These are phyloP conservation scores for Colletotrichum liaoningense DNA, from an alignment of 2,329 filamentous ascomycete genomes.

Conservation along the genomic window DNA sequence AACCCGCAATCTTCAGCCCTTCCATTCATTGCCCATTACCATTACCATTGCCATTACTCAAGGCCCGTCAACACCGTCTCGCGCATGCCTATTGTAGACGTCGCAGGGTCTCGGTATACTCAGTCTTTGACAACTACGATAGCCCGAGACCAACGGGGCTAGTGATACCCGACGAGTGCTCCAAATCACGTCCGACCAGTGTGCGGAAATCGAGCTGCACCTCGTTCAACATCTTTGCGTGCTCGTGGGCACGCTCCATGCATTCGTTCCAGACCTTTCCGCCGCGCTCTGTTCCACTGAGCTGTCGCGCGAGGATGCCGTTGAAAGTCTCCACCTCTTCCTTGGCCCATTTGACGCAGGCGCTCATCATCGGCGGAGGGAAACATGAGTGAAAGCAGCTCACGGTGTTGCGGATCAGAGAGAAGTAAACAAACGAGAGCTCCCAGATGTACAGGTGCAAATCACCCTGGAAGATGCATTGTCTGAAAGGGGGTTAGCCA, in stretches of 20 bases:
- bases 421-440: conserved; percentile 95
- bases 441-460: conserved; percentile 95
- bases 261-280: conserved; percentile 84
- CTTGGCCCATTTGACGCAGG: conserved; percentile 98
- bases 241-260: conserved; percentile 82
- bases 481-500: conserved; percentile 59
- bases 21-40: not conserved
- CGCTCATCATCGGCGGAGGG: conserved; percentile 87
- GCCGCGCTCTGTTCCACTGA: conserved; percentile 86
- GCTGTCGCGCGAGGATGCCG: conserved; percentile 80
- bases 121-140: conserved; percentile 36
- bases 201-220: conserved; percentile 92
- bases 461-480: conserved; percentile 95
- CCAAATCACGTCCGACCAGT: conserved; percentile 74
- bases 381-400: conserved; percentile 90
- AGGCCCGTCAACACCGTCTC: not conserved
- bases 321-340: conserved; percentile 94
- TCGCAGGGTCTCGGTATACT: not conserved
- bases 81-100: not conserved
- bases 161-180: conserved; percentile 41
- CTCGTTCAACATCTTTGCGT: conserved; percentile 82
- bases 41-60: not conserved
- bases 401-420: conserved; percentile 92
- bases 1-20: not conserved
- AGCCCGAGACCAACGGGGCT: conserved; percentile 57